Base-by-base conservation (phyloP, 1,284 basidiomycete species). In the Apiotrichum akiyoshidainum region DNA sequence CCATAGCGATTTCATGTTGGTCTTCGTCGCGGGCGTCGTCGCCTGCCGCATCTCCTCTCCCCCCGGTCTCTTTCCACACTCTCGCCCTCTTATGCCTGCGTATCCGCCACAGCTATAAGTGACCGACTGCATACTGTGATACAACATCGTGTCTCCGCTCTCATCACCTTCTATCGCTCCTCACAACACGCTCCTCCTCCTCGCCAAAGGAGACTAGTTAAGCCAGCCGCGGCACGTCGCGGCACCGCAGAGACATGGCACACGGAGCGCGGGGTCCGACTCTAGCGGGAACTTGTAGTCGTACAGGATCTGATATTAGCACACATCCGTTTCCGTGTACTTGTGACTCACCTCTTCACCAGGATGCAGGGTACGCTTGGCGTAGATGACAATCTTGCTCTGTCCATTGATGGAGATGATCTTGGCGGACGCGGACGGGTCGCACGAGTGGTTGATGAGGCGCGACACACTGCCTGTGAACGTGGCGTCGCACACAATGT, bases 381-480 rank as follows among this genome's bases (percentile, higher is more conserved):
- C 96, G 75, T 97, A 99, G 56, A 99, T 95, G 72, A 98, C 96
- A 72, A 99, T 99, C 83, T 78, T 78, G 83, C 97, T 97, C 80
- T 95, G 91, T 39, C 93, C 91, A 70, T 89, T 95, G 79, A 99
- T 93, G 58, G 92, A 97, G 72, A 99, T 94, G 76, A 99, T 99
- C 81, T 95, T 96, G 46, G 95, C 95, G 17, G 88, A 96, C 72
- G 94, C 97, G 69, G 96, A 97, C 9, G 95, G 95, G 72, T 94
- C 91, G 75, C 95, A 99, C 44, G 81, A 97, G 75, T 99, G 95
- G 77, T 97, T 97, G 78, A 96, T 96, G 65, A 96, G 79, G 45
- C 92, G 90, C 89, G 91, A 94, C 72, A 98, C 87, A 78, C 94
- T 96, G 37, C 95, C 95, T 80, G 94, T 96, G 85, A 95, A 95